These are phyloP conservation scores for Rhododendron mucronatum DNA, from an alignment of 148 eudicot species.

Conservation along the genomic window DNA sequence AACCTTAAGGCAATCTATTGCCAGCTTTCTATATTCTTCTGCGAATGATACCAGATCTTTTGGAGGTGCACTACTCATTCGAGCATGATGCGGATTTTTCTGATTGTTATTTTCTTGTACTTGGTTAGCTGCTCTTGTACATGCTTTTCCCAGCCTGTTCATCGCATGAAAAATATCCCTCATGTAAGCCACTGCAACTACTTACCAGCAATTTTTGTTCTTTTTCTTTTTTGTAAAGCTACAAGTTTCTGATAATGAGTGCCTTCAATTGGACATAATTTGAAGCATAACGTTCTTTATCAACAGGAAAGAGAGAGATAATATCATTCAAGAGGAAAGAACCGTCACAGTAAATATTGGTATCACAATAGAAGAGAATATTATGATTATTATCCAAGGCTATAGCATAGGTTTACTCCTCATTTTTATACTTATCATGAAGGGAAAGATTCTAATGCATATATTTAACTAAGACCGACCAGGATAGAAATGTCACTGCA, in stretches of 20 bases:
- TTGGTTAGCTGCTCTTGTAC: conserved; percentile 50
- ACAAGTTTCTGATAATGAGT: not conserved
- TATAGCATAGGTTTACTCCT: not conserved
- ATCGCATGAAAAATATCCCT: not conserved
- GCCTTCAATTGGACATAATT: not conserved
- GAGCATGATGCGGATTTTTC: conserved; percentile 45
- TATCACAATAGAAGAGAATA: not conserved
- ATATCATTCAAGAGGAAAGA: not conserved
- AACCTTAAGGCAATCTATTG: conserved; percentile 96
- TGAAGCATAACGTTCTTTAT: not conserved
- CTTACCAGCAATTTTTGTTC: not conserved
- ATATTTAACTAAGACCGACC: not conserved
- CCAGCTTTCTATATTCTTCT: conserved; percentile 88
- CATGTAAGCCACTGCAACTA: conserved; percentile 4
- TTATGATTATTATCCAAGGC: not conserved
- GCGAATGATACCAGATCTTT: conserved; percentile 86
- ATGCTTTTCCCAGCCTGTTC: conserved; percentile 75
- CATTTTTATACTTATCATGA: not conserved
- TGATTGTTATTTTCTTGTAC: conserved; percentile 43
- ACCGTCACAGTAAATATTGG: not conserved
- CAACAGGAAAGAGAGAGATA: not conserved
- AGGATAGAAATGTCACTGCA: not conserved
- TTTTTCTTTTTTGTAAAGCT: not conserved
- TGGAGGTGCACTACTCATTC: conserved; percentile 41
- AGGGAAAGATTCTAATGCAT: not conserved